Conservation (phyloP, 805 yeast genomes). For the Candida palmyrensis region DNA sequence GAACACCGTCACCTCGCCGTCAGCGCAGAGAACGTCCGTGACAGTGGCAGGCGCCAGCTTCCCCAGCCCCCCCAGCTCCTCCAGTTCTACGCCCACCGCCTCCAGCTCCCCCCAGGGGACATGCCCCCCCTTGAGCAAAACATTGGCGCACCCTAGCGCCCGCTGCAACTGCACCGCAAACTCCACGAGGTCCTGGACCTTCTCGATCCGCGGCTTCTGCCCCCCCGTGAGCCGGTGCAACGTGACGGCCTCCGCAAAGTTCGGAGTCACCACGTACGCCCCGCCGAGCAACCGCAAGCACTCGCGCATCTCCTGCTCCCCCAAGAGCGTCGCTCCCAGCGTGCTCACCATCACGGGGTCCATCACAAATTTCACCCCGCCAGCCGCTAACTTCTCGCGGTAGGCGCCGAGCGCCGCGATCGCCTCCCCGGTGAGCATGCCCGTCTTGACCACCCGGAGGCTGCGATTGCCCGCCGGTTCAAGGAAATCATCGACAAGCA, state of each 20-base stretch:
- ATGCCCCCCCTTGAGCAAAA: conserved; percentile 82
- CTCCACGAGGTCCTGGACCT: conserved; percentile 29
- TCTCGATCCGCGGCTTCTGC: conserved; percentile 14
- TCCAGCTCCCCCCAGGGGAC: conserved; percentile 35
- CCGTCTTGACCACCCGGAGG: conserved; percentile 70
- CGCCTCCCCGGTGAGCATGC: conserved; percentile 62
- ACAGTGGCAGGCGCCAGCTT: conserved; percentile 22
- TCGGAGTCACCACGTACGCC: conserved; percentile 71
- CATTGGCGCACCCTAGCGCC: conserved; percentile 39
- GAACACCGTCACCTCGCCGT: conserved; percentile 35
- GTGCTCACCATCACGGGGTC: conserved; percentile 88
- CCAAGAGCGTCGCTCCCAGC: conserved; percentile 60
- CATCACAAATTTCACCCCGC: conserved; percentile 42
- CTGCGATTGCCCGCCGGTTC: conserved; percentile 19
- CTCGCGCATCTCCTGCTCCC: conserved; percentile 36
- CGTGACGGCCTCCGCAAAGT: conserved; percentile 57
- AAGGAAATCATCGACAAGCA: conserved; percentile 55
- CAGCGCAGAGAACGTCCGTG: conserved; percentile 45
- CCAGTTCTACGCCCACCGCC: too few relatives aligned
- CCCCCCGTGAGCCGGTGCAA: conserved; percentile 25
- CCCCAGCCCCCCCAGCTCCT: conserved; percentile 1
- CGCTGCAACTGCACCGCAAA: conserved; percentile 21
- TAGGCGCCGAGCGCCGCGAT: conserved; percentile 40
- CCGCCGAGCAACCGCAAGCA: conserved; percentile 44
- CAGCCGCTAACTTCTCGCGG: conserved; percentile 23